phyloP scores from a whole-genome alignment of 805 yeast genomes.

The Candida silvicultrix region DNA sequence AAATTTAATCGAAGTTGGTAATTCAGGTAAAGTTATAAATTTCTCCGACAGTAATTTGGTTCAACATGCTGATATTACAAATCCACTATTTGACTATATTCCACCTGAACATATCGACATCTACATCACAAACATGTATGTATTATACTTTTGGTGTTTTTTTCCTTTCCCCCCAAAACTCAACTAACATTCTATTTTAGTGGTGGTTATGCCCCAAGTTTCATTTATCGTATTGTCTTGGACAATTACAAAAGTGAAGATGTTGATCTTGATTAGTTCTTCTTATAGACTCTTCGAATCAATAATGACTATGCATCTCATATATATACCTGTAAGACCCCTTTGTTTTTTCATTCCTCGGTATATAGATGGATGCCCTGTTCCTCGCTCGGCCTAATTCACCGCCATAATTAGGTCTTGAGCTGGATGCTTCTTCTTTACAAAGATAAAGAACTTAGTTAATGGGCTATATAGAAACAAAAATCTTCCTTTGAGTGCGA shows the following conservation, averaged over 20 bases:
- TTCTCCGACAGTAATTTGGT: constrained; percentile 65
- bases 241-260: constrained; percentile 91
- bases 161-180: neutral
- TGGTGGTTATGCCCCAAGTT: constrained; percentile 95
- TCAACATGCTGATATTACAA: constrained; percentile 73
- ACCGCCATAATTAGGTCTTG: constrained; percentile 36
- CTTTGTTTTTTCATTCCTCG: neutral
- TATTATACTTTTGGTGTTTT: constrained; percentile 4
- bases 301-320: neutral
- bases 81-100: constrained; percentile 86
- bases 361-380: constrained; percentile 32
- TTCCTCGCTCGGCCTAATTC: constrained; percentile 56
- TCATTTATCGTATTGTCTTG: constrained; percentile 89
- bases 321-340: neutral
- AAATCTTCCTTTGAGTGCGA: constrained; percentile 57
- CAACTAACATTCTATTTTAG: constrained; percentile 15
- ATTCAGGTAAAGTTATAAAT: constrained; percentile 80
- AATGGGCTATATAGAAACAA: constrained; percentile 41
- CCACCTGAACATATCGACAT: constrained; percentile 93
- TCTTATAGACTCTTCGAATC: neutral
- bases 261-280: constrained; percentile 43
- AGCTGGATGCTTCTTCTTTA: constrained; percentile 45
- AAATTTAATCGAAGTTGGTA: constrained; percentile 86
- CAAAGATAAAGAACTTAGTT: constrained; percentile 11
- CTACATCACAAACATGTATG: constrained; percentile 77